Conservation (phyloP, 805 yeast species). For the Candida cerambycidarum region DNA sequence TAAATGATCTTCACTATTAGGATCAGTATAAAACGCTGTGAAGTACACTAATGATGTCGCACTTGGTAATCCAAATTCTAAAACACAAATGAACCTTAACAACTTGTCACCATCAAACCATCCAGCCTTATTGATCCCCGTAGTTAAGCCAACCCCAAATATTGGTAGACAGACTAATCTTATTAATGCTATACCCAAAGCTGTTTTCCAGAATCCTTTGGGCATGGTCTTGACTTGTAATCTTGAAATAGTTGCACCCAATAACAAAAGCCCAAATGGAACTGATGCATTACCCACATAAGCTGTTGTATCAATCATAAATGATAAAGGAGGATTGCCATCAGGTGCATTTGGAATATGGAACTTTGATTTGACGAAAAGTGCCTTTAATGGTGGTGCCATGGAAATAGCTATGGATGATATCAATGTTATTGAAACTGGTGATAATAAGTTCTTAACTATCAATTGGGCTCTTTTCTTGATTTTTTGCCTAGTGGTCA, state of each 20-base stretch:
- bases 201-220: slow-evolving; percentile 68
- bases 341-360: slow-evolving; percentile 81
- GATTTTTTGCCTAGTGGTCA: slow-evolving; percentile 8
- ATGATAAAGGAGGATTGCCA: slow-evolving; percentile 75
- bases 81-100: slow-evolving; percentile 68
- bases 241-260: slow-evolving; percentile 88
- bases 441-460: slow-evolving; percentile 58
- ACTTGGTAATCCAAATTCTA: slow-evolving; percentile 79
- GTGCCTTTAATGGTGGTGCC: slow-evolving; percentile 83
- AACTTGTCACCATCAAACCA: slow-evolving; percentile 64
- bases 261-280: slow-evolving; percentile 76
- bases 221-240: slow-evolving; percentile 61
- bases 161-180: slow-evolving; percentile 75
- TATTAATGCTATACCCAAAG: slow-evolving; percentile 52
- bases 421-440: slow-evolving; percentile 72
- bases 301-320: slow-evolving; percentile 74
- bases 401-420: slow-evolving; percentile 65
- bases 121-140: slow-evolving; percentile 59
- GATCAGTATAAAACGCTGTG: slow-evolving; percentile 84
- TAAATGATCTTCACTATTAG: slow-evolving; percentile 46
- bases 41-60: slow-evolving; percentile 87
- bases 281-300: slow-evolving; percentile 88
- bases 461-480: slow-evolving; percentile 14
- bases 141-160: slow-evolving; percentile 60
- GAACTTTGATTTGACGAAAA: slow-evolving; percentile 33